Evolutionary conservation across 2,329 filamentous ascomycete genomes (phyloP), one percentile per base, ranked within the genome.

Genomic region (Penicillium janthinellum): DNA sequence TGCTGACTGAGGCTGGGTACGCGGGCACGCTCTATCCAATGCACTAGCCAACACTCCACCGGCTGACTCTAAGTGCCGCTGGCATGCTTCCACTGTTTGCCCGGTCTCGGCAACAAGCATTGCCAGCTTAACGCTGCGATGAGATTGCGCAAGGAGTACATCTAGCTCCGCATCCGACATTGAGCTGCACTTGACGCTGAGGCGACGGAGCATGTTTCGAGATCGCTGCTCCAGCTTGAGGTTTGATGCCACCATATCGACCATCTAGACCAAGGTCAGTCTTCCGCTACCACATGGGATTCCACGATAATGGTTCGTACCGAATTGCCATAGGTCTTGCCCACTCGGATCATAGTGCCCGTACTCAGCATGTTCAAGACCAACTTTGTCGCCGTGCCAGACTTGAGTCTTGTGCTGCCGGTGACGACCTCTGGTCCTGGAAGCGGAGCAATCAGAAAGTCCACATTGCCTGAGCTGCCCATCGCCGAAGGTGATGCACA

Each of bases 331-430:
- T 75, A 79, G 0, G 77, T 79, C 62, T 79, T 80, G 5, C 78
- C 78, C 10, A 70, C 67, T 34, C 68, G 71, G 37, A 80, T 75
- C 74, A 79, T 79, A 8, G 74, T 69, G 1, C 78, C 77, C 1
- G 78, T 79, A 45, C 77, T 79, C 2, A 80, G 63, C 77, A 80
- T 80, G 57, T 81, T 79, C 47, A 79, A 62, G 1, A 78, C 76
- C 58, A 80, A 61, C 62, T 81, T 81, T 0, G 79, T 80, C 1
- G 76, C 78, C 0, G 77, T 81, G 15, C 79, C 79, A 1, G 79
- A 78, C 62, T 81, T 81, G 58, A 81, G 70, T 34, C 79, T 69
- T 1, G 79, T 81, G 62, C 79, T 81, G 2, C 79, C 79, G n/a
- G 78, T 78, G 3, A 80, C 71, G 4, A 78, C 74, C 64, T 81